Conservation (phyloP, 495 filamentous ascomycete species). For the Xylaria venustula region DNA sequence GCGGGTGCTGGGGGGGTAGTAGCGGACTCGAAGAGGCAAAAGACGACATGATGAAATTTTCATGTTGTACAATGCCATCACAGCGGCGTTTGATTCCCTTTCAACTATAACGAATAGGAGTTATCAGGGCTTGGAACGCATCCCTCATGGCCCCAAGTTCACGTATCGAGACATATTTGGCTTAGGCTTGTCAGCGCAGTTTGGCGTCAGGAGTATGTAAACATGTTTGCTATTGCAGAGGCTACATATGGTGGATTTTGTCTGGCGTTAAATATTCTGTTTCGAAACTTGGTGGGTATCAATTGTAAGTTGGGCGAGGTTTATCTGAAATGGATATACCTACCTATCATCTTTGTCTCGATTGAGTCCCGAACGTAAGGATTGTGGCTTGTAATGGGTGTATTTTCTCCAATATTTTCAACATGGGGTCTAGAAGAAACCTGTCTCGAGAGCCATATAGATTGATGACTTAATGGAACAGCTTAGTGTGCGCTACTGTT, state of each 20-base stretch:
- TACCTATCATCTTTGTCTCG: too few species aligned
- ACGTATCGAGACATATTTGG: neutral
- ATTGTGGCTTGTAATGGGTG: too few species aligned
- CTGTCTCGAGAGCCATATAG: too few species aligned
- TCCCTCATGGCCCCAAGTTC: neutral
- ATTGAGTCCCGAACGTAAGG: too few species aligned
- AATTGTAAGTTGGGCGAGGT: neutral
- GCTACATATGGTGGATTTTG: neutral
- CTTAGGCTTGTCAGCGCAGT: constrained; percentile 1
- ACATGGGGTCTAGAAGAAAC: too few species aligned
- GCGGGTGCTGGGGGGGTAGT: constrained; percentile 19
- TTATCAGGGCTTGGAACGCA: neutral
- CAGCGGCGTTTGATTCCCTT: neutral
- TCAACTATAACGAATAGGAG: neutral
- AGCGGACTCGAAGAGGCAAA: constrained; percentile 42
- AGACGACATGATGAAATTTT: constrained; percentile 26
- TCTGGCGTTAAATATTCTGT: too few species aligned
- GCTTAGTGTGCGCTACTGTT: too few species aligned
- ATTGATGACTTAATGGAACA: too few species aligned
- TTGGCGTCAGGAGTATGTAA: constrained; percentile 8
- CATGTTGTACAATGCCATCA: neutral
- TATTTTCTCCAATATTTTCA: too few species aligned
- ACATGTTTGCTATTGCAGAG: neutral
- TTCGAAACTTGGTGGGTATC: neutral
- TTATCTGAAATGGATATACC: neutral